Conservation (phyloP, 1,139 yeast species). For the Scheffersomyces segobiensis region DNA sequence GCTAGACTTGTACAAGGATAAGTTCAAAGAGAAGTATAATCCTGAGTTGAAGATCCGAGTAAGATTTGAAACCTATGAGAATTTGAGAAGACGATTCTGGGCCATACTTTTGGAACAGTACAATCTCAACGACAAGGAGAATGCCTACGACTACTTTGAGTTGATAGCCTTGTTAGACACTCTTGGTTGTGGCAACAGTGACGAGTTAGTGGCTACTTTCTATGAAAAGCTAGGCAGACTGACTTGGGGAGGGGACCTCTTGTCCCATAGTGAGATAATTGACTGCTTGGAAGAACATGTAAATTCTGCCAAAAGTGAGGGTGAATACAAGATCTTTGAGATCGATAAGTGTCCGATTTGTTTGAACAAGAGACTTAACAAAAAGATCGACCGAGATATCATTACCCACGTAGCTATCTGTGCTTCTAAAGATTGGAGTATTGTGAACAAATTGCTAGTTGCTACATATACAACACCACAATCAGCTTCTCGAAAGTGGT, state of each 20-base stretch:
- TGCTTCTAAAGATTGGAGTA: slow-evolving; percentile 74
- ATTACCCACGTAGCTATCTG: slow-evolving; percentile 88
- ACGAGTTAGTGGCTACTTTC: slow-evolving; percentile 44
- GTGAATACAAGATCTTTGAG: slow-evolving; percentile 46
- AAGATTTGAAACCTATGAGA: slow-evolving; percentile 67
- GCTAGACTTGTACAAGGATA: slow-evolving; percentile 32
- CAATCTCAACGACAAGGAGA: slow-evolving; percentile 40
- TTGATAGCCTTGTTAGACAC: slow-evolving; percentile 60
- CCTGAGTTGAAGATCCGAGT: slow-evolving; percentile 65
- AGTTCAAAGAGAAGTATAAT: slow-evolving; percentile 36
- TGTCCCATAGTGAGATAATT: slow-evolving; percentile 58
- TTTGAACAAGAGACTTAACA: slow-evolving; percentile 56
- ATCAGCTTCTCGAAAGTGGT: slow-evolving; percentile 88
- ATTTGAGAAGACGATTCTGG: slow-evolving; percentile 73
- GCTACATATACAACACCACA: slow-evolving; percentile 77
- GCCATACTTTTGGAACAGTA: slow-evolving; percentile 58
- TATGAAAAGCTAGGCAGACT: slow-evolving; percentile 45
- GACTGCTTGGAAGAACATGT: slow-evolving; percentile 50
- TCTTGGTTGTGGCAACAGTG: slow-evolving; percentile 59
- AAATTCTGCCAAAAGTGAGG: slow-evolving; percentile 15
- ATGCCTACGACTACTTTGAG: slow-evolving; percentile 53
- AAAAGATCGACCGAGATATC: slow-evolving; percentile 62
- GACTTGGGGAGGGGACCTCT: slow-evolving; percentile 56
- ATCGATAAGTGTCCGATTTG: slow-evolving; percentile 80
- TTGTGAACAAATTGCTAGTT: slow-evolving; percentile 63